Evolutionary conservation across 805 yeast genomes (phyloP), one percentile per base, ranked within the genome.

Genomic region (Lachancea sp.): DNA sequence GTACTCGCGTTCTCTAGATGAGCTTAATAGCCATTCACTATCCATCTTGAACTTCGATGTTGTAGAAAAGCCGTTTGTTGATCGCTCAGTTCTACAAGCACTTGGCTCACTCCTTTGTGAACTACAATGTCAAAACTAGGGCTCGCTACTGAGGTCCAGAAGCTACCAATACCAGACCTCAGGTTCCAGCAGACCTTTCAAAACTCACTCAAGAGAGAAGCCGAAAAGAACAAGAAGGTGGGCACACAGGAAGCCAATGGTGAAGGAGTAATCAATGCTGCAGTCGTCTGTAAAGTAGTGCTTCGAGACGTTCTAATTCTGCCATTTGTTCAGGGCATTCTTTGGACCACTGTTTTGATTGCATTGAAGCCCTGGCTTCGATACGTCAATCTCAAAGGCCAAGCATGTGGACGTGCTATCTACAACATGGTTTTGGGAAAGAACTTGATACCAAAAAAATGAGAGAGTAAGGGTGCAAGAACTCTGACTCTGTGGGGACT

Each of bases 171-270:
- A 2, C 90, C 90, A 0, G 91, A 84, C 53, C 63, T 83, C 19
- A 68, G 91, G 37, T 82, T 81, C 54, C 86, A 81, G 54, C 74
- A 79, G 45, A 67, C 84, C 2, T 83, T 83, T 58, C 59, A 69
- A 50, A 65, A 69, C 30, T 67, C 75, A 0, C 49, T 70, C 12
- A 44, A 50, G 8, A 52, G 51, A 32, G 66, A 60, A 45, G 57
- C 60, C 13, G 54, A 44, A 38, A 56, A 44, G 35, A 51, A 55
- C 33, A 49, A 49, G 18, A 45, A 41, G 25, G 8, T 41, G 2
- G 32, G 27, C 8, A 32, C 48, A 12, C 18, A 42, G 32, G 18
- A 42, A 31, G 36, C 30, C 16, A 45, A 41, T 15, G 49, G 47
- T 12, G 50, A 54, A 9, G 46, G 50, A 12, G 32, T 33, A 7